Conservation (phyloP, 2,329 filamentous ascomycete genomes). For the Neonectria magnoliae region DNA sequence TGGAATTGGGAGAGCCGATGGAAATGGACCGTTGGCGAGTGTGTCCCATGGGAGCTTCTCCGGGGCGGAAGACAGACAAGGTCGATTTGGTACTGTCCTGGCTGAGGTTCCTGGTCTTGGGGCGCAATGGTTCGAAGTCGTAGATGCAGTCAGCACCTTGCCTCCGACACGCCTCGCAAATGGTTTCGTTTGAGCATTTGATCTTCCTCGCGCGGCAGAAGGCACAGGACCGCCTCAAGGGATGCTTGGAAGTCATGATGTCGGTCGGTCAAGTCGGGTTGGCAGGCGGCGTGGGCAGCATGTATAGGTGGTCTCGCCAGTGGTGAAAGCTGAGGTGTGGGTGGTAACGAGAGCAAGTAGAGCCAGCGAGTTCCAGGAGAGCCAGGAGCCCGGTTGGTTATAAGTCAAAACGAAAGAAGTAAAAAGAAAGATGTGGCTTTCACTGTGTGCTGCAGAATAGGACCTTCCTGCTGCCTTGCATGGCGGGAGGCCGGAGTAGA, state of each 20-base stretch:
- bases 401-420: background rate
- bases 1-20: slow-evolving; percentile 38
- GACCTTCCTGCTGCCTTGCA: slow-evolving; percentile 29
- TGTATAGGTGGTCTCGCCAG: slow-evolving; percentile 7
- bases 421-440: background rate
- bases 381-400: background rate
- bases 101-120: slow-evolving; percentile 43
- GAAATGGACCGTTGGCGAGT: slow-evolving; percentile 42
- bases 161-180: slow-evolving; percentile 50
- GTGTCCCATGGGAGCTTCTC: slow-evolving; percentile 25
- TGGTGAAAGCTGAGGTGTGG: background rate
- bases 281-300: slow-evolving; percentile 14
- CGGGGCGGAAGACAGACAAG: slow-evolving; percentile 25
- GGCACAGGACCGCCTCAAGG: slow-evolving; percentile 48
- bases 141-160: slow-evolving; percentile 52
- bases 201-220: slow-evolving; percentile 52
- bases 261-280: slow-evolving; percentile 4
- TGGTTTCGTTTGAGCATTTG: slow-evolving; percentile 51
- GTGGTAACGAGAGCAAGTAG: slow-evolving; percentile 10
- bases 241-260: slow-evolving; percentile 46
- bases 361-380: slow-evolving; percentile 4
- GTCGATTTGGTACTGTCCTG: slow-evolving; percentile 39
- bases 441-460: slow-evolving; percentile 16
- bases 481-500: slow-evolving; percentile 22
- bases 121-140: slow-evolving; percentile 48